phyloP scores from a whole-genome alignment of 2,329 filamentous ascomycete species.

The Diaporthe sp. region DNA sequence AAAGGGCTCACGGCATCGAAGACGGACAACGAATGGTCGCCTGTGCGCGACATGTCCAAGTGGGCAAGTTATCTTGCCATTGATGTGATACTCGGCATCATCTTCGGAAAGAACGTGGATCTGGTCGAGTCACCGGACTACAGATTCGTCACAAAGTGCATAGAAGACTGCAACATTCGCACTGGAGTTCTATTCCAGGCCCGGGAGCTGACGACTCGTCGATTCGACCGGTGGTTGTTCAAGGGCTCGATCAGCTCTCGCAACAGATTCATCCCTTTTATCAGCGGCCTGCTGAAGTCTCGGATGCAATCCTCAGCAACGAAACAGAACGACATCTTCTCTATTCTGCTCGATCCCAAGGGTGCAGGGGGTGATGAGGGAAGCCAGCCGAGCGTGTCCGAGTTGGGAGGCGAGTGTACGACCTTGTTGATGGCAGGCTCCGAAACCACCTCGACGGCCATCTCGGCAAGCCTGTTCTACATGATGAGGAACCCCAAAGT shows the following conservation, averaged over 20 bases:
- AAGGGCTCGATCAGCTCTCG: slow-evolving; percentile 14
- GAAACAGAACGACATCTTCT: slow-evolving; percentile 14
- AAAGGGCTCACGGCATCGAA: background rate
- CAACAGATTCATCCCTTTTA: slow-evolving; percentile 23
- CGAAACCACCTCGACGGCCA: slow-evolving; percentile 18
- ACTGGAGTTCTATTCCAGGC: slow-evolving; percentile 7
- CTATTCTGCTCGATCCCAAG: slow-evolving; percentile 13
- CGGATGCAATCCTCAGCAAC: background rate
- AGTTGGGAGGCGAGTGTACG: slow-evolving; percentile 18
- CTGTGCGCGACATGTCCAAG: background rate
- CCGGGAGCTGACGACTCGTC: slow-evolving; percentile 23
- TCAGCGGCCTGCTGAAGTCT: background rate
- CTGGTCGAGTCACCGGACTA: slow-evolving; percentile 5
- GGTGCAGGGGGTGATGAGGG: background rate
- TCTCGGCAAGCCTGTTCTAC: slow-evolving; percentile 11
- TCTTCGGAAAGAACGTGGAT: slow-evolving; percentile 2
- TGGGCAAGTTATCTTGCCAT: slow-evolving; percentile 17
- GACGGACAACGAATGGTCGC: background rate
- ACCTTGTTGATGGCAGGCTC: slow-evolving; percentile 18
- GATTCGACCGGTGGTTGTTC: slow-evolving; percentile 15
- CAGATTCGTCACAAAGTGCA: slow-evolving; percentile 18
- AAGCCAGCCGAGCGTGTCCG: background rate
- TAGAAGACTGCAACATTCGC: slow-evolving; percentile 25
- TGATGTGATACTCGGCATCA: background rate
- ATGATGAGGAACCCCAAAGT: slow-evolving; percentile 14